These are phyloP conservation scores for Naumovozyma castellii DNA, from an alignment of 805 yeast genomes.

Conservation along the genomic window DNA sequence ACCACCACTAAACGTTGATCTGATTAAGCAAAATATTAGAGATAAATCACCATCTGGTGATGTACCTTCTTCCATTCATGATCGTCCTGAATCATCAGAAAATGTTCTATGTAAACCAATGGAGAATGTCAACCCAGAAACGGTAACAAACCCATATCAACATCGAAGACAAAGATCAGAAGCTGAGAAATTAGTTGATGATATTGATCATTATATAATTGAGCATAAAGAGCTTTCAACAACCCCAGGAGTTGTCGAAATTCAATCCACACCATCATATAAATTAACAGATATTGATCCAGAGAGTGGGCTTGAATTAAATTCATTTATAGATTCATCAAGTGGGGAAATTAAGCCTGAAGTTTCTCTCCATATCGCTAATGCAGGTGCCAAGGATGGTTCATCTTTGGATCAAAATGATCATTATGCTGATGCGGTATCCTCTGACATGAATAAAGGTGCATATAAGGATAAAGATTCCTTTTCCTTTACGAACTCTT, in stretches of 20 bases:
- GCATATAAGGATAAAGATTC: slow-evolving; percentile 8
- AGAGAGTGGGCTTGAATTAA: neutral
- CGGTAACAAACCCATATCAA: neutral
- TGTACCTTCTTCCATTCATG: no score
- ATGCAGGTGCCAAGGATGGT: neutral
- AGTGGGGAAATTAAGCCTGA: neutral
- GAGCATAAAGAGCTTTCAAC: slow-evolving; percentile 10
- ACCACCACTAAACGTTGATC: slow-evolving; percentile 15
- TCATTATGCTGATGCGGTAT: neutral
- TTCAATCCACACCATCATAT: neutral
- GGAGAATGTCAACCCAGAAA: neutral
- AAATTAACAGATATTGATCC: neutral
- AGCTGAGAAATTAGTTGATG: slow-evolving; percentile 28
- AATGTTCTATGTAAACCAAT: no score
- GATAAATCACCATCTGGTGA: neutral
- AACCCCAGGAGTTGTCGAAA: neutral
- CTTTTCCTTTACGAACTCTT: slow-evolving; percentile 15
- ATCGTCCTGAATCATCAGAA: no score
- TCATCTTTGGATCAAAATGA: neutral
- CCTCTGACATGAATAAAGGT: neutral
- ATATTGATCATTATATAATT: slow-evolving; percentile 22
- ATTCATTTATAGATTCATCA: neutral
- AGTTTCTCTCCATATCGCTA: neutral
- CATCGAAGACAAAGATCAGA: slow-evolving; percentile 27
- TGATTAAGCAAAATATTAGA: slow-evolving; percentile 3